Evolutionary conservation across 164 flowering plant genomes (phyloP), one percentile per base, ranked within the genome.

Genomic region (Houttuynia cordata): DNA sequence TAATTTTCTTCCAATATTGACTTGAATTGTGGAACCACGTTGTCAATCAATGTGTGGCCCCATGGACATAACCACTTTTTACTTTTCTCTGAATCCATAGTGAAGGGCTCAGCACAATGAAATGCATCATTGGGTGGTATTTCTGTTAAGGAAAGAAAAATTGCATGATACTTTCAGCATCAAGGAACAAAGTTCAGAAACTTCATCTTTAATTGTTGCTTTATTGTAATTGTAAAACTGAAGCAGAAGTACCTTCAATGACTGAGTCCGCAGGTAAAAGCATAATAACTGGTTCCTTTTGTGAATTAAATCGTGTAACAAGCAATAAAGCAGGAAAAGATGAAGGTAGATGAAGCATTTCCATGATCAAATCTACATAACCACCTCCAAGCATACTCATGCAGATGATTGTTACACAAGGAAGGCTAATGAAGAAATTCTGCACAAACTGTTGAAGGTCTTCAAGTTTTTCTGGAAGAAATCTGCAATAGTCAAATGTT

Each of bases 21-120:
- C 73, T 70, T 85, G 62, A 84, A 94, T 17, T 64, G 68, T 58
- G 99, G 97, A 68, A 79, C 87, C 40, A 88, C 73, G 61, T 78
- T 77, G 77, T 94, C 99, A 24, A 88, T 75, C 24, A 82, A 66
- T 52, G 83, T 65, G 73, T 69, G 71, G 45, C 82, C 84, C 97
- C 99, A 93, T n/a, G 99, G 97, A 60, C 97, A 93, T 21, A 24
- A 70, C 99, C 99, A 90, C 34, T 59, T 70, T 64, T 73, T 76
- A 51, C 24, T 63, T 12, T 45, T 58, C 19, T 66, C 56, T 22
- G 54, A 69, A 30, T 51, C 47, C 55, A 74, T 70, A 22, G 60
- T 52, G 25, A 66, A 23, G 19, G 67, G 55, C 18, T 45, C 71
- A 25, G 51, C 58, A 25, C 42, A 63, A 63, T 73, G 72, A 54